Evolutionary conservation across 495 filamentous ascomycete genomes (phyloP).

Genomic region (Acidomyces sp.): DNA sequence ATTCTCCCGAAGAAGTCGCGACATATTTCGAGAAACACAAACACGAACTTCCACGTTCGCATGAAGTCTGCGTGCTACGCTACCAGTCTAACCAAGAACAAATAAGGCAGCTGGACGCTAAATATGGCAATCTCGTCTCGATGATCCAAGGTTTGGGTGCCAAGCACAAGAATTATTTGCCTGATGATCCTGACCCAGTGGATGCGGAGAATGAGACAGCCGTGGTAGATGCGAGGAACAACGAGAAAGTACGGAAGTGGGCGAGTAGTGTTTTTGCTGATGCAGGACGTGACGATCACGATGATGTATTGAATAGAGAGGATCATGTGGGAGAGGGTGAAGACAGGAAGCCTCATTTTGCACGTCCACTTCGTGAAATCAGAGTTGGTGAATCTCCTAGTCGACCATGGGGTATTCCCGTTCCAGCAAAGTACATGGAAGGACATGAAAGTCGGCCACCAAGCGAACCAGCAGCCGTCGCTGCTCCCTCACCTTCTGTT

Average conservation of each 20-base stretch:
- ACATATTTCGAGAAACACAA: conserved; percentile 84
- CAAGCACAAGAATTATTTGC: conserved; percentile 72
- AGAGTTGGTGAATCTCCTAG: conserved; percentile 80
- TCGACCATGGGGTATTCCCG: conserved; percentile 77
- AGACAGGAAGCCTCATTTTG: conserved; percentile 52
- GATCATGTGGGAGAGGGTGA: conserved; percentile 30
- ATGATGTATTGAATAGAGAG: conserved; percentile 24
- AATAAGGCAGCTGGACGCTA: conserved; percentile 73
- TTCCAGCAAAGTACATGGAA: conserved; percentile 44
- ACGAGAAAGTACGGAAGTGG: conserved; percentile 65
- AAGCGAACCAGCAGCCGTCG: conserved; percentile 12
- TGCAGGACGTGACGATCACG: conserved; percentile 25
- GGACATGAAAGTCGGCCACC: conserved; percentile 26
- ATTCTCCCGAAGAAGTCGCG: conserved; percentile 81
- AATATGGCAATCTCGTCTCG: conserved; percentile 75
- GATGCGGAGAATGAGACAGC: conserved; percentile 31
- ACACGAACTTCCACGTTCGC: conserved; percentile 78
- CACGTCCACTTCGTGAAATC: conserved; percentile 67
- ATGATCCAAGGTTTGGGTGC: conserved; percentile 79
- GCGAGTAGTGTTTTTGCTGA: conserved; percentile 48
- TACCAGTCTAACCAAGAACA: conserved; percentile 73
- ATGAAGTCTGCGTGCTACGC: conserved; percentile 76
- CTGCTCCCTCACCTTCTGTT: conserved; percentile 14
- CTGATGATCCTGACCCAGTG: conserved; percentile 41
- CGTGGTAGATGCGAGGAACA: conserved; percentile 31